These are phyloP conservation scores for Coemansia sp. DNA, from an alignment of 192 early-diverging fungal species.

Conservation along the genomic window DNA sequence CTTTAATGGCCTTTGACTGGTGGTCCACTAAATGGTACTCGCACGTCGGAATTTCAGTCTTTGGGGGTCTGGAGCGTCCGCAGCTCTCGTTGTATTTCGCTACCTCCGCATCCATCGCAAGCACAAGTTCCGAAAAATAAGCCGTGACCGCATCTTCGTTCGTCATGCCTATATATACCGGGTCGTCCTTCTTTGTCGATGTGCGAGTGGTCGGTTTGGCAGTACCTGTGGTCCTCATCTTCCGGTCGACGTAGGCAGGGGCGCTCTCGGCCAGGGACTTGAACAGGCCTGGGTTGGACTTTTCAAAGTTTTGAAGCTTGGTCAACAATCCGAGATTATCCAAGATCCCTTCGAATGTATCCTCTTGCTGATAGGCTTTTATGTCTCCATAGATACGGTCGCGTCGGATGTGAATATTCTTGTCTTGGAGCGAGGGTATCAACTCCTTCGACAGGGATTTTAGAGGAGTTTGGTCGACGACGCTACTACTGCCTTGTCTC, in stretches of 20 bases:
- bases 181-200: background rate
- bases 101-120: background rate
- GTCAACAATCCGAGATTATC: background rate
- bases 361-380: background rate
- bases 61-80: background rate
- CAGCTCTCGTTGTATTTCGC: background rate
- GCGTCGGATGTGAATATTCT: background rate
- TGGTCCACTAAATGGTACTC: background rate
- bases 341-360: background rate
- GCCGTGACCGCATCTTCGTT: background rate
- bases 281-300: background rate
- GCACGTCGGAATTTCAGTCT: background rate
- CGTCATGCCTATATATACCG: background rate
- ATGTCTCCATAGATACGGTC: background rate
- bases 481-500: too few relatives aligned
- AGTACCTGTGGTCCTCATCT: background rate
- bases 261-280: background rate
- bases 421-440: background rate
- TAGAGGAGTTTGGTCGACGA: too few relatives aligned
- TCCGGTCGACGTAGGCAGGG: background rate
- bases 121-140: background rate
- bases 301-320: background rate
- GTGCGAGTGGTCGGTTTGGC: background rate
- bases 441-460: too few relatives aligned
- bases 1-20: background rate